Conservation (phyloP, 257 asterid species). For the Linderniella brevidens region DNA sequence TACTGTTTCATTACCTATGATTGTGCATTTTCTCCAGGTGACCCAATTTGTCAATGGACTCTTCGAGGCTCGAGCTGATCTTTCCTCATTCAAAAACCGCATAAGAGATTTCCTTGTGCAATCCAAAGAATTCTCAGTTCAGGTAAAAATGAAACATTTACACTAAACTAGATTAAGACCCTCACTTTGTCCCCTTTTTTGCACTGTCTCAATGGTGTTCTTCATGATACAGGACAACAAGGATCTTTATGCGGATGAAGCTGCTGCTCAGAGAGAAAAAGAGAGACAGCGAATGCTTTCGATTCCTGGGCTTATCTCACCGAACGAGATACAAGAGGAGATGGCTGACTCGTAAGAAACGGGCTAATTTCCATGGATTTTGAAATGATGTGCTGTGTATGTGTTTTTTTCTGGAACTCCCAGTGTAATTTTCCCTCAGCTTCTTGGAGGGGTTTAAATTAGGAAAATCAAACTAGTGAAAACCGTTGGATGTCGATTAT, state of each 20-base stretch:
- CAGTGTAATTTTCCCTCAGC: too few species aligned
- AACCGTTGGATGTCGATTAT: too few species aligned
- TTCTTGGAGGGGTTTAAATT: too few species aligned
- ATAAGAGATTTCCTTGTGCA: conserved; percentile 92
- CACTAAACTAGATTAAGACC: too few species aligned
- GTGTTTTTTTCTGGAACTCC: too few species aligned
- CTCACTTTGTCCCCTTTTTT: too few species aligned
- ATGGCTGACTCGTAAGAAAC: conserved; percentile 61
- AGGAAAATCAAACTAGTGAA: too few species aligned
- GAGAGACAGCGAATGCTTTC: conserved; percentile 79
- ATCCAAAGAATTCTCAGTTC: conserved; percentile 94
- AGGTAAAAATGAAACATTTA: conserved; percentile 31
- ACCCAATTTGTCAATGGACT: conserved; percentile 82
- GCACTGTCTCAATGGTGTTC: too few species aligned
- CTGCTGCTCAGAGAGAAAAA: conserved; percentile 75
- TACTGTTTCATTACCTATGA: neutral
- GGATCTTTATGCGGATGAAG: conserved; percentile 89
- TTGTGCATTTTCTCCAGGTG: conserved; percentile 29
- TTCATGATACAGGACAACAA: conserved; percentile 76
- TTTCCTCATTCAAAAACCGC: conserved; percentile 61
- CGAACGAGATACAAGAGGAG: conserved; percentile 84
- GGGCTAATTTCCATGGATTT: neutral
- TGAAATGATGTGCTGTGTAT: too few species aligned
- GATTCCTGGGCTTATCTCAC: conserved; percentile 83
- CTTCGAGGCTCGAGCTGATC: conserved; percentile 54